These are phyloP conservation scores for Sphagnum magellanicum DNA, from an alignment of 228 moss, liverwort and hornwort genomes.

Conservation along the genomic window DNA sequence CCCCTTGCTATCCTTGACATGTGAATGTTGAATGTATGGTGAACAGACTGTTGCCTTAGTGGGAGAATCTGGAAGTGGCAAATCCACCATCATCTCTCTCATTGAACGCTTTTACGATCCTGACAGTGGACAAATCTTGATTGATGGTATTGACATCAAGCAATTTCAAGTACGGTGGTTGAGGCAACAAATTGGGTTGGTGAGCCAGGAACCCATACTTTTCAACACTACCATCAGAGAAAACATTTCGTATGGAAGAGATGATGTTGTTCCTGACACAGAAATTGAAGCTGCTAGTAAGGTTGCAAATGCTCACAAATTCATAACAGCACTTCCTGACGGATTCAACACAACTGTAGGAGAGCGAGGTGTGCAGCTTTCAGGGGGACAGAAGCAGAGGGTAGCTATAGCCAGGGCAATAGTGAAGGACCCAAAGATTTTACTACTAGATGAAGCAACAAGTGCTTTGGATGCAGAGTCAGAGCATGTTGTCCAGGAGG, in stretches of 20 bases:
- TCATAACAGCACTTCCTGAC: slow-evolving; percentile 57
- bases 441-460: slow-evolving; percentile 80
- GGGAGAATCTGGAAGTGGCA: slow-evolving; percentile 87
- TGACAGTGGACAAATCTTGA: slow-evolving; percentile 50
- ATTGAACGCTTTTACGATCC: slow-evolving; percentile 80
- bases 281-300: slow-evolving; percentile 62
- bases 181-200: slow-evolving; percentile 80
- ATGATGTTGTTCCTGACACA: slow-evolving; percentile 34
- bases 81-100: slow-evolving; percentile 77
- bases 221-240: slow-evolving; percentile 70
- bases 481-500: slow-evolving; percentile 81
- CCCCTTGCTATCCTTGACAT: no score
- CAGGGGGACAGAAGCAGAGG: slow-evolving; percentile 87
- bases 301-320: slow-evolving; percentile 69
- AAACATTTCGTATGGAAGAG: slow-evolving; percentile 72
- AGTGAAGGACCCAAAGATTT: slow-evolving; percentile 65
- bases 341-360: slow-evolving; percentile 75
- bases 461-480: slow-evolving; percentile 92
- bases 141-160: slow-evolving; percentile 69
- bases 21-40: neutral
- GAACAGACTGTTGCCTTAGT: slow-evolving; percentile 81
- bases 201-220: slow-evolving; percentile 84
- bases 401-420: slow-evolving; percentile 87
- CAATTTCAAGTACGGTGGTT: slow-evolving; percentile 73
- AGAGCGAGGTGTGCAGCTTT: slow-evolving; percentile 75